phyloP scores from a whole-genome alignment of 2,329 filamentous ascomycete genomes.

The Trichoderma semiorbis region DNA sequence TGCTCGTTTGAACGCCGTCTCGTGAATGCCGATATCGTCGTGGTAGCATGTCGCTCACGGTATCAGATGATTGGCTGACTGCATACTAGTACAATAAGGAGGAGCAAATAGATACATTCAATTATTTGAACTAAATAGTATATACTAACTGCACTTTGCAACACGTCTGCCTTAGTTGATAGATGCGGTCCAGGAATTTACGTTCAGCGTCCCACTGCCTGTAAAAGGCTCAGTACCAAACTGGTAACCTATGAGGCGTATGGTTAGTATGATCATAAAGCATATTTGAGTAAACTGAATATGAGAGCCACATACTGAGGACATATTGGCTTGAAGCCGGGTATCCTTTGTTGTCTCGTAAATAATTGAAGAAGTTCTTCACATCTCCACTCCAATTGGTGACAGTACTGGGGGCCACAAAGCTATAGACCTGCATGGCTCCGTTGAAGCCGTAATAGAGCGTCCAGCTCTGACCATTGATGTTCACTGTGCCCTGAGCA shows the following conservation, averaged over 20 bases:
- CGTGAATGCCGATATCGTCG: not conserved
- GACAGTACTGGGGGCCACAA: not conserved
- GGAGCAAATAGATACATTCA: not conserved
- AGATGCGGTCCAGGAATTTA: not conserved
- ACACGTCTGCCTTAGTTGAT: not conserved
- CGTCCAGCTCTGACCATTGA: not conserved
- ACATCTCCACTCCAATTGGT: constrained; percentile 2
- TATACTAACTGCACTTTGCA: not conserved
- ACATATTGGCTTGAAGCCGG: not conserved
- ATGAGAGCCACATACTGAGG: not conserved
- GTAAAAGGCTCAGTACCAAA: constrained; percentile 10
- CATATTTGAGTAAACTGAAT: too few relatives aligned
- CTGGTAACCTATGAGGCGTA: not conserved
- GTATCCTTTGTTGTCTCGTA: constrained; percentile 2
- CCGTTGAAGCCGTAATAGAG: constrained; percentile 6
- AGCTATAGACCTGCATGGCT: constrained; percentile 4
- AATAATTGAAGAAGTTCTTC: not conserved
- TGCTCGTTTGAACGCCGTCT: not conserved
- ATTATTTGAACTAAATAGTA: not conserved
- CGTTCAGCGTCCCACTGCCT: not conserved
- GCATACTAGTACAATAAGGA: not conserved
- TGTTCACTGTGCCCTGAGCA: not conserved
- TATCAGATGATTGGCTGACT: not conserved
- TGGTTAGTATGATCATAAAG: not conserved
- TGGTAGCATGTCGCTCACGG: not conserved